A percentile compares a stretch with the other conserved stretches of the same genome.
Evolutionary conservation across 2,329 filamentous ascomycete species (phyloP).

Genomic region (Colletotrichum horii): DNA sequence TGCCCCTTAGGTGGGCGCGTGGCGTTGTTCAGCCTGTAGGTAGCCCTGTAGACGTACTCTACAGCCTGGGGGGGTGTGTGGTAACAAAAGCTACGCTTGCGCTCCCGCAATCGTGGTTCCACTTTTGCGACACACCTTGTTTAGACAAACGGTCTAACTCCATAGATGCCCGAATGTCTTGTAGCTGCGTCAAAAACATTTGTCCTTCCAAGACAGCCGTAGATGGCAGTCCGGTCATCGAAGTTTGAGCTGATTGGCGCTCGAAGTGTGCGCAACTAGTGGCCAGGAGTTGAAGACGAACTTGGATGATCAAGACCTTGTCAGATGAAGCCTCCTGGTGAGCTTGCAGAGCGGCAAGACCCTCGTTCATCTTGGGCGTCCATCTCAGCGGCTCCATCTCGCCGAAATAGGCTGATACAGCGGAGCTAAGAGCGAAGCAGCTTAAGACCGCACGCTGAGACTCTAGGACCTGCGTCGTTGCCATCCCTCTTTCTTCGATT

Average conservation of each 20-base stretch:
- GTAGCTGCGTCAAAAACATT: neutral
- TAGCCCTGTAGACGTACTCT: too few species aligned
- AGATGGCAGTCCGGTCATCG: neutral
- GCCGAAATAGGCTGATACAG: neutral
- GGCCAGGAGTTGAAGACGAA: neutral
- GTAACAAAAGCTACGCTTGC: too few species aligned
- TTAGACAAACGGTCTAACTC: neutral
- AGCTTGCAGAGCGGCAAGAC: neutral
- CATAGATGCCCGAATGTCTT: neutral
- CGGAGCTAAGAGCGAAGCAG: neutral
- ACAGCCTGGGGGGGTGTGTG: too few species aligned
- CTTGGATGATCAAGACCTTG: neutral
- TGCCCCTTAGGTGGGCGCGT: too few species aligned
- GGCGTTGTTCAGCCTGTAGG: too few species aligned
- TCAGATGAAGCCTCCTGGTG: neutral
- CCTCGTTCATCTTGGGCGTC: neutral
- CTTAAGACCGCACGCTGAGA: neutral
- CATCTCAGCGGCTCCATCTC: neutral
- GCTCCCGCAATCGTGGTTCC: too few species aligned
- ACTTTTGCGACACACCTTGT: too few species aligned
- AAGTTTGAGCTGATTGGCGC: neutral
- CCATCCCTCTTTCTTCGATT: fast-evolving
- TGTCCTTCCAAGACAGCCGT: neutral
- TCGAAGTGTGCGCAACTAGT: neutral
- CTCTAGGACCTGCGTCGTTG: neutral